Evolutionary conservation across 2,329 filamentous ascomycete genomes (phyloP).

Genomic region (Pseudogymnoascus verrucosus): DNA sequence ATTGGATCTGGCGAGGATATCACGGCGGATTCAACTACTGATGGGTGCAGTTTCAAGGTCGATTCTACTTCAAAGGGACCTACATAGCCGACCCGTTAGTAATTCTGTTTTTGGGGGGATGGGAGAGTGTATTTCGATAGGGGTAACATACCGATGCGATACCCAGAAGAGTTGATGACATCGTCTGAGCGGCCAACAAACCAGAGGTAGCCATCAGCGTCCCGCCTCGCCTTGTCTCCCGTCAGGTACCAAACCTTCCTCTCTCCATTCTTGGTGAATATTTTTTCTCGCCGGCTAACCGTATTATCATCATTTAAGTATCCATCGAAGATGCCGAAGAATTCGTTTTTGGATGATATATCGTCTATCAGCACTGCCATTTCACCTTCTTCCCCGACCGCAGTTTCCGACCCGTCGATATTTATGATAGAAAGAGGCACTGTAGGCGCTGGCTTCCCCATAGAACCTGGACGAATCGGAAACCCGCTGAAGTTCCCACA

Average conservation of each 20-base stretch:
- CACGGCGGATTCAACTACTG: slow-evolving; percentile 33
- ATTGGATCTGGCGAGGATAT: slow-evolving; percentile 31
- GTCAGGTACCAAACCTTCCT: slow-evolving; percentile 26
- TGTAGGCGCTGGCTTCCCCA: slow-evolving; percentile 33
- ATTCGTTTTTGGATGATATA: not conserved
- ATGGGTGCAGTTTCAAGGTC: slow-evolving; percentile 32
- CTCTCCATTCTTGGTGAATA: slow-evolving; percentile 1
- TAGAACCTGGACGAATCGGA: slow-evolving; percentile 30
- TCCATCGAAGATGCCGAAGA: slow-evolving; percentile 18
- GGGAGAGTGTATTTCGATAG: not conserved
- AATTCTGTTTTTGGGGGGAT: not conserved
- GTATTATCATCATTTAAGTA: slow-evolving; percentile 10
- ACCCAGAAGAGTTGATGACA: slow-evolving; percentile 34
- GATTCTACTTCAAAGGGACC: slow-evolving; percentile 36
- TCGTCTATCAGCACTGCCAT: slow-evolving; percentile 27
- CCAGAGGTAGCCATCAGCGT: slow-evolving; percentile 30
- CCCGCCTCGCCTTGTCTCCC: slow-evolving; percentile 29
- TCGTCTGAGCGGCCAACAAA: slow-evolving; percentile 31
- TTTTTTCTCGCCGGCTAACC: not conserved
- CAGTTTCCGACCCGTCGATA: slow-evolving; percentile 23
- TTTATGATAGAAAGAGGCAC: slow-evolving; percentile 30
- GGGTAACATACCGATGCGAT: slow-evolving; percentile 27
- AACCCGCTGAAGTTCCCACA: slow-evolving; percentile 32
- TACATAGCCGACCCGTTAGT: slow-evolving; percentile 10
- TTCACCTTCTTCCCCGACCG: slow-evolving; percentile 29